Percentiles rank a stretch among this genome's conserved stretches.
Evolutionary conservation across 208 protist genomes (phyloP).

Genomic region (Acanthamoeba divionensis): DNA sequence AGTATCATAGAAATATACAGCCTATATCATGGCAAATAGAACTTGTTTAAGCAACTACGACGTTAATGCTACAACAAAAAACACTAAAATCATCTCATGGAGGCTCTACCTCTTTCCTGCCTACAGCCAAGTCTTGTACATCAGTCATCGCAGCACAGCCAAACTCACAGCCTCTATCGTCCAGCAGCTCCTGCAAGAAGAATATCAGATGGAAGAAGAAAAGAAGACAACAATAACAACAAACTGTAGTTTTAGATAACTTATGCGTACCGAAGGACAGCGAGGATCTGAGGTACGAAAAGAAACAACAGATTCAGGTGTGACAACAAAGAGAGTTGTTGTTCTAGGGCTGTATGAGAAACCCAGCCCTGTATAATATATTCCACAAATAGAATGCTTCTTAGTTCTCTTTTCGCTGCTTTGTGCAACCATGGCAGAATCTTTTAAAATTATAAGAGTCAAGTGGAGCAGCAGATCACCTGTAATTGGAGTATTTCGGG

Average conservation of each 20-base stretch:
- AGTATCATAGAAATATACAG: constrained; percentile 78
- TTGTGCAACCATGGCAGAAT: background rate
- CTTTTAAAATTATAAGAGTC: too few species aligned
- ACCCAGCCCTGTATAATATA: background rate
- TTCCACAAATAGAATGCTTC: background rate
- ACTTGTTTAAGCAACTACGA: background rate
- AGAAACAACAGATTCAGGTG: constrained; percentile 8
- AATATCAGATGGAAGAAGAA: background rate
- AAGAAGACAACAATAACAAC: background rate
- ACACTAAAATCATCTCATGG: background rate
- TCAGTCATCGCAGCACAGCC: constrained; percentile 63
- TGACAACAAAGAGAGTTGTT: constrained; percentile 54
- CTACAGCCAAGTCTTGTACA: constrained; percentile 59
- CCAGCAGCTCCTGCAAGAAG: constrained; percentile 37
- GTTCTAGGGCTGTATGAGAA: background rate
- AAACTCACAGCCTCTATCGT: constrained; percentile 63
- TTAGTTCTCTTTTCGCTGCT: background rate
- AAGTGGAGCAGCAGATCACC: constrained; percentile 53
- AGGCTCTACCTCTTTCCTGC: background rate
- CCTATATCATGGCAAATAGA: background rate
- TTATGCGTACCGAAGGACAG: background rate
- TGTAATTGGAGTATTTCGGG: constrained; percentile 48
- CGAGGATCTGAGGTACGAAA: background rate
- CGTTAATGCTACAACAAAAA: background rate
- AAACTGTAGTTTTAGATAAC: constrained; percentile 26